phyloP scores from a whole-genome alignment of 2,329 filamentous ascomycete species.

The Hymenoscyphus occultus region DNA sequence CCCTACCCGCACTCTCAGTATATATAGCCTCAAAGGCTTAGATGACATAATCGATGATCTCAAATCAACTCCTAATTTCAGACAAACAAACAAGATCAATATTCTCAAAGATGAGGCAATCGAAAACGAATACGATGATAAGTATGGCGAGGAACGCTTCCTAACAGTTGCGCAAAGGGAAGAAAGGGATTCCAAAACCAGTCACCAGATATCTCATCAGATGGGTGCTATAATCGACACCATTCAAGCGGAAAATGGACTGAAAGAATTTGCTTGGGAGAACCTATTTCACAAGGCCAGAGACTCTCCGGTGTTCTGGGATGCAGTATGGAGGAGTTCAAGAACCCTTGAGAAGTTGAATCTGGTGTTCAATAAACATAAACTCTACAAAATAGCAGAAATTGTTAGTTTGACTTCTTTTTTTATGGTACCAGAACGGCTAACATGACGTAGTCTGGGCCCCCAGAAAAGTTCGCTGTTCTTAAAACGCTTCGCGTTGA shows the following conservation, averaged over 20 bases:
- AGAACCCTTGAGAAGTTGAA: neutral
- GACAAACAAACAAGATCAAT: neutral
- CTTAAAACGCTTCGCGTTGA: neutral
- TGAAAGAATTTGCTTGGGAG: neutral
- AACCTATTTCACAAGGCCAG: neutral
- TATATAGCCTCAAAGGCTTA: neutral
- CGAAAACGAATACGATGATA: neutral
- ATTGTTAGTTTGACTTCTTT: neutral
- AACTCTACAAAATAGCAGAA: neutral
- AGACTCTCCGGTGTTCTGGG: neutral
- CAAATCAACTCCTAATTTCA: neutral
- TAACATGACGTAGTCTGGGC: neutral
- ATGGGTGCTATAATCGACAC: neutral
- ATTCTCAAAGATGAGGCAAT: neutral
- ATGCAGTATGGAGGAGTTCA: neutral
- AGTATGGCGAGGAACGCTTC: neutral
- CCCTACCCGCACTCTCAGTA: neutral
- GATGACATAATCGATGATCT: neutral
- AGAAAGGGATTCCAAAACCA: neutral
- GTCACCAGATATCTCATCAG: neutral
- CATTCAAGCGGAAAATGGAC: neutral
- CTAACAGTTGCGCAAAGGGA: neutral
- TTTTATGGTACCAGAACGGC: neutral
- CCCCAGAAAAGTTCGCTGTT: neutral
- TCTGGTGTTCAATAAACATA: neutral